A percentile compares a stretch with the other conserved stretches of the same genome.
phyloP scores from a whole-genome alignment of 2,329 filamentous ascomycete genomes.

The Ophiostoma australiae region DNA sequence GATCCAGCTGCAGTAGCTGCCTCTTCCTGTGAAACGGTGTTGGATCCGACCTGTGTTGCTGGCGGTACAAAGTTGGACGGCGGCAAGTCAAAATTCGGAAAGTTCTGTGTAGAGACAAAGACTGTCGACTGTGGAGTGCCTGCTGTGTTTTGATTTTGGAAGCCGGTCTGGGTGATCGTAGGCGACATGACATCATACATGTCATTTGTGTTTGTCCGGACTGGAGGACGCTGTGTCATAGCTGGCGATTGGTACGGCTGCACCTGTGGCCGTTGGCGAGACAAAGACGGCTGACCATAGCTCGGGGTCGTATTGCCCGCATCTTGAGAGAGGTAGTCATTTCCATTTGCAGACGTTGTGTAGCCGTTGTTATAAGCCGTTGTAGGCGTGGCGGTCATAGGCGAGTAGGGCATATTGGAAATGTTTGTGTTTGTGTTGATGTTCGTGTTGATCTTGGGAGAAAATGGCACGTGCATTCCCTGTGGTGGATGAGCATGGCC shows the following conservation, averaged over 20 bases:
- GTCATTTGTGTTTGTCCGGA: constrained; percentile 39
- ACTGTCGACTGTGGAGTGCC: constrained; percentile 43
- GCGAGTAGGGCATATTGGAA: constrained; percentile 39
- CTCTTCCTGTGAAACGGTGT: neutral
- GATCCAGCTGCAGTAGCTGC: neutral
- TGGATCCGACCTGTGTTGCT: neutral
- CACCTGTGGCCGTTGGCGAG: neutral
- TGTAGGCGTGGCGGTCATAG: constrained; percentile 43
- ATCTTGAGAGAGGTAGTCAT: constrained; percentile 45
- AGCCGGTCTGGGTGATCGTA: constrained; percentile 46
- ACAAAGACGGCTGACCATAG: constrained; percentile 28
- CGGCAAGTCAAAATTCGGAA: constrained; percentile 58
- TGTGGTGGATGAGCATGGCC: constrained; percentile 19
- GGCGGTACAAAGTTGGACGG: constrained; percentile 50
- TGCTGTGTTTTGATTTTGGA: constrained; percentile 39
- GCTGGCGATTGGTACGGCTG: constrained; percentile 34
- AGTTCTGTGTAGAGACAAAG: constrained; percentile 58
- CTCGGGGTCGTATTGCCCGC: constrained; percentile 30
- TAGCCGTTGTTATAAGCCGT: constrained; percentile 35
- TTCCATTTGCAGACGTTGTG: constrained; percentile 34
- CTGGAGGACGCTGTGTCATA: constrained; percentile 42
- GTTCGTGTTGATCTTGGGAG: constrained; percentile 38
- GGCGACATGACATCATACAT: constrained; percentile 52
- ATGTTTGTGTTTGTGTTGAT: constrained; percentile 31
- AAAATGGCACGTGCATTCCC: constrained; percentile 38